Conservation (phyloP, 441 rosid species). For the Populus hybrid region DNA sequence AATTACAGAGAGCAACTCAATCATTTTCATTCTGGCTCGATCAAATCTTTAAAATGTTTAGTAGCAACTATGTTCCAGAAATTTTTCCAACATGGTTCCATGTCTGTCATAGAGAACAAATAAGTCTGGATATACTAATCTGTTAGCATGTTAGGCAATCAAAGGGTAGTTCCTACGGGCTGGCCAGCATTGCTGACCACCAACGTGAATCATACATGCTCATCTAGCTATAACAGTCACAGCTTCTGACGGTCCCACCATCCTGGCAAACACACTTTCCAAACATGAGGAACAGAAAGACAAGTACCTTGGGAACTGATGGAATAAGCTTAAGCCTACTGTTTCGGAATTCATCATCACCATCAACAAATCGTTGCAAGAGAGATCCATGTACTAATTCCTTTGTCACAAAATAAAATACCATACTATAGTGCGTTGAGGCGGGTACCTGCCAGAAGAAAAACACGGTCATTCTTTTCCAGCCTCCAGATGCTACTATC, state of each 20-base stretch:
- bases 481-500: slow-evolving; percentile 12
- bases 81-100: neutral
- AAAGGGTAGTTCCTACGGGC: neutral
- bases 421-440: slow-evolving; percentile 98
- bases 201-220: neutral
- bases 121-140: neutral
- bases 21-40: neutral
- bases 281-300: slow-evolving; percentile 13
- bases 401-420: slow-evolving; percentile 85
- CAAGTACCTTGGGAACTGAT: slow-evolving; percentile 82
- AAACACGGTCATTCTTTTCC: slow-evolving; percentile 11
- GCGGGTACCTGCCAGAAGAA: slow-evolving; percentile 77
- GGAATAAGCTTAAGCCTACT: slow-evolving; percentile 97
- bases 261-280: slow-evolving; percentile 1
- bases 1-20: slow-evolving; percentile 9
- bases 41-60: neutral
- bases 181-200: neutral
- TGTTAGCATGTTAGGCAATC: neutral
- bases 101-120: neutral
- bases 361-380: slow-evolving; percentile 92
- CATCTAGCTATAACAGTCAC: neutral
- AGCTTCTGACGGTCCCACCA: neutral
- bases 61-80: neutral
- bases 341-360: slow-evolving; percentile 98
- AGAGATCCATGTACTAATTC: slow-evolving; percentile 83